phyloP scores from a whole-genome alignment of 257 asterid genomes.

The Jaltomata sinuosa region DNA sequence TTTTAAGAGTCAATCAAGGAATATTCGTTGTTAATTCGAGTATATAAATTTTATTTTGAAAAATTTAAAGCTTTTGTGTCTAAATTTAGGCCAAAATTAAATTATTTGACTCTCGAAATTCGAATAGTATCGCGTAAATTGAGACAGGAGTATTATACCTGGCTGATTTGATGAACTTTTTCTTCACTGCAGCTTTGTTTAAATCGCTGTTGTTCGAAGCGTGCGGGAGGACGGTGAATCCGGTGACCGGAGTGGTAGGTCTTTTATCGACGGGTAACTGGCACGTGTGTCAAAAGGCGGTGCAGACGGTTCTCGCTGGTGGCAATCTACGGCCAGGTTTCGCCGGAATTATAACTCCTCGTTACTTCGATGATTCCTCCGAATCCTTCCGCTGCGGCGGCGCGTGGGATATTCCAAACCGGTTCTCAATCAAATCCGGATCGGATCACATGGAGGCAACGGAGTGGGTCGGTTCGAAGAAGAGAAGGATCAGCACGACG shows the following conservation, averaged over 20 bases:
- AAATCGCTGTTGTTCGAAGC: slow-evolving; percentile 81
- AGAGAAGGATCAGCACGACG: not conserved
- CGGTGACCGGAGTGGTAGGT: slow-evolving; percentile 88
- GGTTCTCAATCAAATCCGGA: not conserved
- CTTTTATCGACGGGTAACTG: slow-evolving; percentile 62
- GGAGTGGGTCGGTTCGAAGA: slow-evolving; percentile 2
- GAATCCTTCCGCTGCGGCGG: not conserved
- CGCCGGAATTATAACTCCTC: slow-evolving; percentile 9
- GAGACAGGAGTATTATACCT: not conserved
- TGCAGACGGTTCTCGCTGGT: slow-evolving; percentile 66
- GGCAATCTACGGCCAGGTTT: slow-evolving; percentile 25
- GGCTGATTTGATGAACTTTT: not conserved
- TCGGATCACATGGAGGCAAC: not conserved
- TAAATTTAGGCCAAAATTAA: too few relatives aligned
- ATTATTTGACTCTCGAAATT: too few relatives aligned
- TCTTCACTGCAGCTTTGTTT: slow-evolving; percentile 44
- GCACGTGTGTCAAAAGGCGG: slow-evolving; percentile 72
- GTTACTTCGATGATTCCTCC: slow-evolving; percentile 4
- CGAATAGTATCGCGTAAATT: too few relatives aligned
- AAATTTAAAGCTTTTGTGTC: too few relatives aligned
- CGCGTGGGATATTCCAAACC: not conserved
- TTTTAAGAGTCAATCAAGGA: too few relatives aligned
- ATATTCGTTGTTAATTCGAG: too few relatives aligned
- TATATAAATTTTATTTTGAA: too few relatives aligned
- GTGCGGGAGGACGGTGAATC: slow-evolving; percentile 81